Evolutionary conservation across 2,329 filamentous ascomycete species (phyloP), one percentile per base, ranked within the genome.

Genomic region (Aureobasidium sp.): DNA sequence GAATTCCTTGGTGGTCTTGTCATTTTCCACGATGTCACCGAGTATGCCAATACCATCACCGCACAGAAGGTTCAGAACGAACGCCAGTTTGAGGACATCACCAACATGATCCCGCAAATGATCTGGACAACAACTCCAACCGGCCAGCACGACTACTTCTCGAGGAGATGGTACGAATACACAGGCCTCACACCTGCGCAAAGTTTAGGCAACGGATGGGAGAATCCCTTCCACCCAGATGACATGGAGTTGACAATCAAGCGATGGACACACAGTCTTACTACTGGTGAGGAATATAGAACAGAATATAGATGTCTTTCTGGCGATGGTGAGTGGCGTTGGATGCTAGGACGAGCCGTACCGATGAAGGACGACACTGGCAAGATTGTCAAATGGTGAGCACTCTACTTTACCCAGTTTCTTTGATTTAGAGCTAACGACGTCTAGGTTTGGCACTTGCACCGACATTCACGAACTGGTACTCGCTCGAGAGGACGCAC

Each of bases 391-490:
- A 90, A 89, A 70, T 92, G 89, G 89, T 64, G 46, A 41, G 63
- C 29, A 17, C 23, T 9, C 13, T 26, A 12, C 13, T 26, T 3
- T 29, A 10, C n/a, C 2, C 15, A 8, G 2, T 27, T 6, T 36
- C n/a, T 23, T n/a, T 23, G 34, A 26, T 26, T 39, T 51, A n/a
- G 1, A 55, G 27, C 27, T 61, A n/a, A 39, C 48, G 9, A 47
- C 36, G 8, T 46, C 29, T 17, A 64, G 63, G 63, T 90, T 89
- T 68, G 89, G 88, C 17, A 91, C 88, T 1, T 91, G 87, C 68
- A 91, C 89, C 13, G 89, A 93, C 66, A 88, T 91, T 20, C 86
- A 92, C 69, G 88, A 91, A 64, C 80, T 85, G 47, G 86, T 91
- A 3, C 80, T 88, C 68, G 82, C 87, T 15, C 85, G 87, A 63